These are phyloP conservation scores for Neurospora tetraspora DNA, from an alignment of 495 filamentous ascomycete genomes.

Conservation along the genomic window DNA sequence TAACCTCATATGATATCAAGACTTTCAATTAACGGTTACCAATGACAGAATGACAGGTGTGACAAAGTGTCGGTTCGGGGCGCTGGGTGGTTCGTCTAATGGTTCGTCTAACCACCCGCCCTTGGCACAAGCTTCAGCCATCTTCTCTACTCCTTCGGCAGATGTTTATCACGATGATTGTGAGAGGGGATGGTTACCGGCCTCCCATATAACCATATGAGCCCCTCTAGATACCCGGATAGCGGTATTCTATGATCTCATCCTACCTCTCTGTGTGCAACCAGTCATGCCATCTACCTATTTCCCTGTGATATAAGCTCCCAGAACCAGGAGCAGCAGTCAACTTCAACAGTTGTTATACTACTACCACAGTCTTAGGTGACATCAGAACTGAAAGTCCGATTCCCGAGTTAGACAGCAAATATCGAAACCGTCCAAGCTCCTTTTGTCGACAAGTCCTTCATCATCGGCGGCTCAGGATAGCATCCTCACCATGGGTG, in stretches of 20 bases:
- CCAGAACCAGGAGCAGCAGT: background rate
- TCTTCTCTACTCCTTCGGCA: background rate
- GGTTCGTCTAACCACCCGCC: background rate
- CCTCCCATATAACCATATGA: background rate
- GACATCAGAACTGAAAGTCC: background rate
- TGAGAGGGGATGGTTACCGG: background rate
- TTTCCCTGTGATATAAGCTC: conserved; percentile 5
- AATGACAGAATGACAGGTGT: background rate
- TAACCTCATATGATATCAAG: background rate
- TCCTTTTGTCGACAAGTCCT: background rate
- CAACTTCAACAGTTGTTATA: conserved; percentile 26
- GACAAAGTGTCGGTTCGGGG: background rate
- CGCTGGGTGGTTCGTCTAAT: background rate
- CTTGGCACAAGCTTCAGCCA: background rate
- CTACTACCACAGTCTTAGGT: background rate
- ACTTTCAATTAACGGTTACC: background rate
- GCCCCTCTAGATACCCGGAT: background rate
- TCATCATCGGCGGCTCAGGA: background rate
- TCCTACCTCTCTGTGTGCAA: background rate
- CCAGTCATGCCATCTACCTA: background rate
- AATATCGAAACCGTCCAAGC: conserved; percentile 1
- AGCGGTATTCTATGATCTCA: background rate
- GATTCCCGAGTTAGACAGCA: background rate
- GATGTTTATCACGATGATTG: background rate
- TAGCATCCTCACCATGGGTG: conserved; percentile 12